These are phyloP conservation scores for Erythrobasidium yunnanense DNA, from an alignment of 768 basidiomycete genomes.

Conservation along the genomic window DNA sequence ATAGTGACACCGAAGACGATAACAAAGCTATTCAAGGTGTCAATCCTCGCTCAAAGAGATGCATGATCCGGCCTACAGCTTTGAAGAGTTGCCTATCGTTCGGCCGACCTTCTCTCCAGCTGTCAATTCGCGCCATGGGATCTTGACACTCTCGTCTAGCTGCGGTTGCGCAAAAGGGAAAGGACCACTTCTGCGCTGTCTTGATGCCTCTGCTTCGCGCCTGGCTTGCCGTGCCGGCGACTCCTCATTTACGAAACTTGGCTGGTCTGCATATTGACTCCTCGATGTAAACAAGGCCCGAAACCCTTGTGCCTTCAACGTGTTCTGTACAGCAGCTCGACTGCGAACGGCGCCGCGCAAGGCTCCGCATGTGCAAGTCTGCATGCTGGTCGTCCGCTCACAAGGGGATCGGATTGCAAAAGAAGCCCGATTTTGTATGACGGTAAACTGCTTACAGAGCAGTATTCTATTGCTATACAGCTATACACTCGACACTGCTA, in stretches of 20 bases:
- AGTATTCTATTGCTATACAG: no score
- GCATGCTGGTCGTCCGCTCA: no score
- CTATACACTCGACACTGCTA: not conserved
- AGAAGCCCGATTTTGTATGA: no score
- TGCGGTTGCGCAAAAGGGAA: constrained; percentile 10
- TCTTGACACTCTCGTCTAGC: not conserved
- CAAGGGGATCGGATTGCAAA: no score
- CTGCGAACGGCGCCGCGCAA: no score
- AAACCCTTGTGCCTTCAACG: no score
- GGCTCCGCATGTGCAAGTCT: no score
- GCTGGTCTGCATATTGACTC: not conserved
- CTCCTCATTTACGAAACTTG: not conserved
- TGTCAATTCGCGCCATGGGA: constrained; percentile 10
- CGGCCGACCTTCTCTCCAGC: constrained; percentile 18
- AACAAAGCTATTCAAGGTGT: not conserved
- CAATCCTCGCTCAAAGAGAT: not conserved
- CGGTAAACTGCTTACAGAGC: no score
- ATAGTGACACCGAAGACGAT: constrained; percentile 19
- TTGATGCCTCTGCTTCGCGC: not conserved
- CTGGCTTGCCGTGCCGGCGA: constrained; percentile 4
- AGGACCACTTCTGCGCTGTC: constrained; percentile 13
- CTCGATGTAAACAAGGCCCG: not conserved
- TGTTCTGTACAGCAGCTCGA: no score
- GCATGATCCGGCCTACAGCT: not conserved
- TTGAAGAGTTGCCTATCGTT: constrained; percentile 18